phyloP scores from a whole-genome alignment of 2,329 filamentous ascomycete genomes.

The Aspergillus eucalypticola region DNA sequence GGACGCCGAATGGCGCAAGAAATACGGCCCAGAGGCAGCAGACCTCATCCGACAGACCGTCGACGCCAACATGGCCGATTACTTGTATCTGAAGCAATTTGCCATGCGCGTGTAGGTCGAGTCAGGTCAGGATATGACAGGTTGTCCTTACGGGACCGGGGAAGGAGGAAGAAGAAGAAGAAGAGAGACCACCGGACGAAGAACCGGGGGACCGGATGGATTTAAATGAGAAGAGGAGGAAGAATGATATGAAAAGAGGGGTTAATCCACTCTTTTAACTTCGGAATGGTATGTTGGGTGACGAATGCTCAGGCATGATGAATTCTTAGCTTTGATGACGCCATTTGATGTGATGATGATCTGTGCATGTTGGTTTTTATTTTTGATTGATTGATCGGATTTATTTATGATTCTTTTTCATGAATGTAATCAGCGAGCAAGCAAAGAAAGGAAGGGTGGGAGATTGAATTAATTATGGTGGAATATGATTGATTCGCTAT shows the following conservation, averaged over 20 bases:
- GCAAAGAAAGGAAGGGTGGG: too few species aligned
- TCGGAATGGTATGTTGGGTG: not conserved
- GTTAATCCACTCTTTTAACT: not conserved
- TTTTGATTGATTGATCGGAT: not conserved
- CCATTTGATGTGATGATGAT: conserved; percentile 16
- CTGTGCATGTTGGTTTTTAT: not conserved
- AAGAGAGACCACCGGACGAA: not conserved
- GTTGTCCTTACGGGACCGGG: too few species aligned
- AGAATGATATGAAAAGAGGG: not conserved
- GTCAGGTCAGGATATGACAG: not conserved
- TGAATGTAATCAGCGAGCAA: too few species aligned
- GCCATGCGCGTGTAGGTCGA: conserved; percentile 53
- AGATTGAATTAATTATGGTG: too few species aligned
- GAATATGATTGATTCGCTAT: too few species aligned
- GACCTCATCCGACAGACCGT: conserved; percentile 61
- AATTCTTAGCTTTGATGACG: conserved; percentile 20
- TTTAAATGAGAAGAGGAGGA: not conserved
- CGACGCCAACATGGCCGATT: conserved; percentile 60
- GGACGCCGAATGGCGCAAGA: conserved; percentile 61
- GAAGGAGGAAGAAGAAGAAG: not conserved
- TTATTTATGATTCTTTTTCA: too few species aligned
- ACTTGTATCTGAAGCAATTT: conserved; percentile 67
- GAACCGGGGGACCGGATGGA: not conserved
- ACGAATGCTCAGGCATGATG: conserved; percentile 13
- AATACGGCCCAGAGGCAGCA: conserved; percentile 61